Evolutionary conservation across 116 monocot species (phyloP).

Genomic region (Dioscorea cayenensis): DNA sequence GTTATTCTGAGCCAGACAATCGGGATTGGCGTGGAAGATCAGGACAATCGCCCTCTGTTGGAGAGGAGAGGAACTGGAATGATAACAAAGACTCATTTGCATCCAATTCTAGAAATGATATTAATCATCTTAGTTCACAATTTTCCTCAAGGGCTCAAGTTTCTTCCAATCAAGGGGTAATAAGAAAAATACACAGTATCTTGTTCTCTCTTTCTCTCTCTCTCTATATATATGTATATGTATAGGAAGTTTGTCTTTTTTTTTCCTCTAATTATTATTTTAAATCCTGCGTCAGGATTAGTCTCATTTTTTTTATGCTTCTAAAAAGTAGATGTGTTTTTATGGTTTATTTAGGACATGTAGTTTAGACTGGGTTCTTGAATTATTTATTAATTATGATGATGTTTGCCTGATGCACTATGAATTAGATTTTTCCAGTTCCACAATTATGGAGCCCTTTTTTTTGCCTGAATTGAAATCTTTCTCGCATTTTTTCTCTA

Average conservation of each 20-base stretch:
- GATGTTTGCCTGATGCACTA: no score
- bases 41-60: constrained; percentile 31
- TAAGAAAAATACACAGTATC: neutral
- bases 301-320: no score
- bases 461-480: no score
- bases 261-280: neutral
- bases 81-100: constrained; percentile 33
- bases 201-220: neutral
- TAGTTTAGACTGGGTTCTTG: no score
- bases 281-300: no score
- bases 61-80: constrained; percentile 79
- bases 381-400: no score
- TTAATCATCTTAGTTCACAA: constrained; percentile 20
- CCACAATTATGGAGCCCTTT: no score
- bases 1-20: constrained; percentile 73
- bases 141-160: constrained; percentile 32
- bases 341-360: no score
- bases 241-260: neutral
- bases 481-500: no score
- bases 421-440: no score
- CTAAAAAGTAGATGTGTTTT: no score
- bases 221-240: no score
- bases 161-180: constrained; percentile 30
- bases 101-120: constrained; percentile 20
- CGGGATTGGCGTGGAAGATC: constrained; percentile 85